Evolutionary conservation across 768 basidiomycete species (phyloP).

Genomic region (Mycena latifolia): DNA sequence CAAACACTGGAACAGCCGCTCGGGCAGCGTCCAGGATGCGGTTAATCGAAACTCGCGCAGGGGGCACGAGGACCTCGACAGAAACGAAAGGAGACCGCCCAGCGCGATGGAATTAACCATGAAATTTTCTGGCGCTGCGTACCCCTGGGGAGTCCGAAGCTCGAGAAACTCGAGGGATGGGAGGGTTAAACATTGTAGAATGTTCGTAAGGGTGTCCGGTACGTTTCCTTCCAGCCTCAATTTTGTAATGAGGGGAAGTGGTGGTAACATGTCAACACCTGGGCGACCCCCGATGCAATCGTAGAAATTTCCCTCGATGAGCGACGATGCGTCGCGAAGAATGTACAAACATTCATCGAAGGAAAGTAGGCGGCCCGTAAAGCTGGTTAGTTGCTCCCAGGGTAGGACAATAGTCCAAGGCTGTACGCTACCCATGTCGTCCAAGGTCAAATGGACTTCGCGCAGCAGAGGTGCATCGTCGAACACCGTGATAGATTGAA

Average conservation of each 20-base stretch:
- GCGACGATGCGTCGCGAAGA: background rate
- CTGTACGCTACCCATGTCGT: background rate
- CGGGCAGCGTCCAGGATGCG: too few relatives aligned
- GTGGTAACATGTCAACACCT: background rate
- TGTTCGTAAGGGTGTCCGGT: background rate
- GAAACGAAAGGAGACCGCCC: background rate
- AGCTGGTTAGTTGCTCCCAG: constrained; percentile 6
- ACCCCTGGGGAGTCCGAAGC: background rate
- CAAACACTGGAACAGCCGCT: background rate
- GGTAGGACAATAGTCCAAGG: background rate
- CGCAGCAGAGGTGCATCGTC: constrained; percentile 14
- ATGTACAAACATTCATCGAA: background rate
- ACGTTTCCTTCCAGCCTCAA: constrained; percentile 1
- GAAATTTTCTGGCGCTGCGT: background rate
- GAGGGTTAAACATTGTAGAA: constrained; percentile 6
- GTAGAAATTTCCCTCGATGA: background rate
- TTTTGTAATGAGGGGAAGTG: background rate
- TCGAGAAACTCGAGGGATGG: constrained; percentile 7
- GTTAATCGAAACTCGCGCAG: background rate
- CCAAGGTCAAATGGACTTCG: background rate
- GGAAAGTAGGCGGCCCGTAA: background rate
- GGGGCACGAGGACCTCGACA: constrained; percentile 4
- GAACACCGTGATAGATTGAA: background rate
- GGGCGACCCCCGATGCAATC: background rate
- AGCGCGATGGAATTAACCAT: background rate